A percentile compares a stretch with the other conserved stretches of the same genome.
These are phyloP conservation scores for Sungouiella blattae DNA, from an alignment of 805 yeast genomes.

Conservation along the genomic window DNA sequence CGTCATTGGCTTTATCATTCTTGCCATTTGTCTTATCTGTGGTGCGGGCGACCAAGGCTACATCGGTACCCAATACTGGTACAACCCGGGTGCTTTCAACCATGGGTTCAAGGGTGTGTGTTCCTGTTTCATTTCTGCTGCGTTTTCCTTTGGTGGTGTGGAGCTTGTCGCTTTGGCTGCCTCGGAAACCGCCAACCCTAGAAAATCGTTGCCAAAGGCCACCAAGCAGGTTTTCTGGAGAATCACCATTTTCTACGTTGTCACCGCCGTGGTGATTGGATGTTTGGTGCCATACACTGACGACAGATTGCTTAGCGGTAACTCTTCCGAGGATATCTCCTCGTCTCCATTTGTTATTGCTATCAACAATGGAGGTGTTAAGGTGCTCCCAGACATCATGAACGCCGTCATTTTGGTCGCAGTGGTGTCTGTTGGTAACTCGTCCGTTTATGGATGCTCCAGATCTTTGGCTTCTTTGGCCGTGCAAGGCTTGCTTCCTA, in stretches of 20 bases:
- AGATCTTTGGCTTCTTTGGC: constrained; percentile 64
- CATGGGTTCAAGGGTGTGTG: constrained; percentile 56
- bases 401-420: constrained; percentile 26
- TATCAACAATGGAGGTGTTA: constrained; percentile 24
- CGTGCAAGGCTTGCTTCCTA: constrained; percentile 62
- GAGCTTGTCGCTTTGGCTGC: constrained; percentile 60
- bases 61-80: constrained; percentile 51
- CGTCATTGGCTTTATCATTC: constrained; percentile 23
- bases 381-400: constrained; percentile 24
- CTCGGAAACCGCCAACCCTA: constrained; percentile 53
- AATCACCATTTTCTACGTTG: constrained; percentile 46
- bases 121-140: constrained; percentile 51
- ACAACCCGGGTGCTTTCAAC: constrained; percentile 51
- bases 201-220: constrained; percentile 54
- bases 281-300: constrained; percentile 50
- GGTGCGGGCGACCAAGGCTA: constrained; percentile 45
- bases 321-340: constrained; percentile 12
- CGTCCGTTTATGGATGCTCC: constrained; percentile 34
- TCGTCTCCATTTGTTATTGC: constrained; percentile 30
- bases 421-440: constrained; percentile 28
- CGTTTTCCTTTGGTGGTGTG: constrained; percentile 61
- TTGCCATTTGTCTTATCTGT: constrained; percentile 34
- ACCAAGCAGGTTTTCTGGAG: constrained; percentile 56
- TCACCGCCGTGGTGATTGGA: constrained; percentile 47
- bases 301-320: constrained; percentile 19